These are phyloP conservation scores for Pascua guehoae DNA, from an alignment of 1,284 basidiomycete species.

Conservation along the genomic window DNA sequence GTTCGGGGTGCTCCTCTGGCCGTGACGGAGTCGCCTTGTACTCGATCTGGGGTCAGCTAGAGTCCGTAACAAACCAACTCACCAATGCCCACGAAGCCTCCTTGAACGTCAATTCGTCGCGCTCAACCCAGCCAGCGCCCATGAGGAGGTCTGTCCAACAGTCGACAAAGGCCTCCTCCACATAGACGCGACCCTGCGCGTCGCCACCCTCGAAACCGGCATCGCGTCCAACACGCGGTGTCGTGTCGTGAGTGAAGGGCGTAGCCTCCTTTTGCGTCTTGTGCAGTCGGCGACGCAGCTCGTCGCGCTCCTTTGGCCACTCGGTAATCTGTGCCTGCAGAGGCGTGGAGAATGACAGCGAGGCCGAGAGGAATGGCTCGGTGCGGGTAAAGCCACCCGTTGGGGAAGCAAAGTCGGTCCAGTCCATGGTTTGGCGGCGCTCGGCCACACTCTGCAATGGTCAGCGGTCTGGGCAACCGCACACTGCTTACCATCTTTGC, in stretches of 20 bases:
- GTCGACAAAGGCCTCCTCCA: slow-evolving; percentile 82
- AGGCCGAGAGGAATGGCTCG: slow-evolving; percentile 67
- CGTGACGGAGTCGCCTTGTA: slow-evolving; percentile 59
- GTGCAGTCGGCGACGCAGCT: slow-evolving; percentile 69
- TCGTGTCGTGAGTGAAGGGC: slow-evolving; percentile 78
- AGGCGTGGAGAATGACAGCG: slow-evolving; percentile 74
- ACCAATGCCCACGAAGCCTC: slow-evolving; percentile 90
- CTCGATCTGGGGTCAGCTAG: slow-evolving; percentile 60
- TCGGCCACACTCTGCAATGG: slow-evolving; percentile 53
- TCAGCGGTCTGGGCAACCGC: background rate
- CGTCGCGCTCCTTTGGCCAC: slow-evolving; percentile 69
- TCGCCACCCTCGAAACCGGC: slow-evolving; percentile 34
- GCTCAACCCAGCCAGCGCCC: slow-evolving; percentile 73
- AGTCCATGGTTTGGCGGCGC: slow-evolving; percentile 74
- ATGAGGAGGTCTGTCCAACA: slow-evolving; percentile 81
- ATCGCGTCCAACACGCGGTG: slow-evolving; percentile 58
- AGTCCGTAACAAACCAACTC: slow-evolving; percentile 40
- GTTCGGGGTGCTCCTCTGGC: slow-evolving; percentile 17
- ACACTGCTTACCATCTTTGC: slow-evolving; percentile 65
- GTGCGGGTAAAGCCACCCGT: slow-evolving; percentile 67
- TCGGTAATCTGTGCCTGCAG: slow-evolving; percentile 61
- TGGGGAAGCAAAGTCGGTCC: slow-evolving; percentile 71
- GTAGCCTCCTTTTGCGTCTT: slow-evolving; percentile 75
- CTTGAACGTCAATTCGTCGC: slow-evolving; percentile 67
- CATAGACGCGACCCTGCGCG: slow-evolving; percentile 60